phyloP scores from a whole-genome alignment of 805 yeast species.

The Starmerella lactis-condensi region DNA sequence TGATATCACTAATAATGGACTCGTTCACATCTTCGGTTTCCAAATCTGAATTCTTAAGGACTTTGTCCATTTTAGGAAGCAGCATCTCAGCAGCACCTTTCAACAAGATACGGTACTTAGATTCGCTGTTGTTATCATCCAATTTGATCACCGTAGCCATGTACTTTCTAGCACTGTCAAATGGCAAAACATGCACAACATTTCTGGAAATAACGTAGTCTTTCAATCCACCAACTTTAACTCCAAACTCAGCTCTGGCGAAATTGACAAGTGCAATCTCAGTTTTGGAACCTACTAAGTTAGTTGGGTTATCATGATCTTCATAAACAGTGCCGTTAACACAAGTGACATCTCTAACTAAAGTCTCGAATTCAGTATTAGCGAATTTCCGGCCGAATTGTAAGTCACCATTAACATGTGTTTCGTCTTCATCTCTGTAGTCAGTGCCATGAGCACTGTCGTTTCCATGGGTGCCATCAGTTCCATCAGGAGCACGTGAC shows the following conservation, averaged over 20 bases:
- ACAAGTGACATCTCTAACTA: constrained; percentile 39
- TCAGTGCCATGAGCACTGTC: not conserved
- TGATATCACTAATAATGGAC: constrained; percentile 28
- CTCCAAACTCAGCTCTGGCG: constrained; percentile 38
- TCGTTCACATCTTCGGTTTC: constrained; percentile 17
- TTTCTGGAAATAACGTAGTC: constrained; percentile 27
- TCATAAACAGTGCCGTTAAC: constrained; percentile 86
- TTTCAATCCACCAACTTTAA: constrained; percentile 29
- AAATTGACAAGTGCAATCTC: constrained; percentile 70
- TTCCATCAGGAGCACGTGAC: not conserved
- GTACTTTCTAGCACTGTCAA: constrained; percentile 86
- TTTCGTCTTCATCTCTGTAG: not conserved
- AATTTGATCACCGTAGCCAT: constrained; percentile 55
- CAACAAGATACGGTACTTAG: constrained; percentile 41
- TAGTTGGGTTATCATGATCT: constrained; percentile 29
- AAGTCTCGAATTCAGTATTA: constrained; percentile 1
- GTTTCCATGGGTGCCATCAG: not conserved
- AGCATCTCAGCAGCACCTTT: constrained; percentile 95
- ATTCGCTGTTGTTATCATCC: constrained; percentile 22
- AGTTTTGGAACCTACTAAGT: constrained; percentile 80
- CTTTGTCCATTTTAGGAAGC: constrained; percentile 35
- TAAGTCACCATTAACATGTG: not conserved
- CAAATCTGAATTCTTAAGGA: constrained; percentile 3
- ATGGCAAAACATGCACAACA: constrained; percentile 62
- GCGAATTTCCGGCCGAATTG: not conserved